A percentile compares a stretch with the other conserved stretches of the same genome.
Evolutionary conservation across 2,329 filamentous ascomycete species (phyloP).

Genomic region (Byssoonygena ceratinophila): DNA sequence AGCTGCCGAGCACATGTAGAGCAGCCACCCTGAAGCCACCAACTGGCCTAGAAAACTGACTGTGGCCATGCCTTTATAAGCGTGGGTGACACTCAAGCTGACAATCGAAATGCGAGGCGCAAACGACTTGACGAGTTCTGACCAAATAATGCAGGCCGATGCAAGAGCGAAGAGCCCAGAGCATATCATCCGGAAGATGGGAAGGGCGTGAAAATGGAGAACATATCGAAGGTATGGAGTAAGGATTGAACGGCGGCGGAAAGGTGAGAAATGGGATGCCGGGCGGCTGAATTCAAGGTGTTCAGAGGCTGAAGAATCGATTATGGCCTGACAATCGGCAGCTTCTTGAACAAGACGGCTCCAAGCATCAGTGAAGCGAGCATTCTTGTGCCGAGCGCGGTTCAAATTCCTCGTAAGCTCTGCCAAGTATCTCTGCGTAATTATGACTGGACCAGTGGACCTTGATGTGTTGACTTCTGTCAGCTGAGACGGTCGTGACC

Average conservation of each 20-base stretch:
- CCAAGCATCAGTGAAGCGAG: conserved; percentile 80
- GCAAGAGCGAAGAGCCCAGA: conserved; percentile 62
- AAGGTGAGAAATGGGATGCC: conserved; percentile 46
- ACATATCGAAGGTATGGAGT: conserved; percentile 76
- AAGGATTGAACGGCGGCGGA: conserved; percentile 40
- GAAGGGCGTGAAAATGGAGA: conserved; percentile 62
- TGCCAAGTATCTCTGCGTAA: conserved; percentile 87
- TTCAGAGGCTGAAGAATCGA: conserved; percentile 73
- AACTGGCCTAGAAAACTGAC: conserved; percentile 80
- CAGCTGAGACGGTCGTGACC: conserved; percentile 40
- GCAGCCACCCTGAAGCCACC: conserved; percentile 75
- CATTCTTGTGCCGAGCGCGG: conserved; percentile 70
- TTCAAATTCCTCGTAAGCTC: conserved; percentile 74
- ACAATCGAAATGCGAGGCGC: conserved; percentile 65
- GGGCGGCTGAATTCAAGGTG: conserved; percentile 62
- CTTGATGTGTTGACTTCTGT: conserved; percentile 31
- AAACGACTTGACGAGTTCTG: conserved; percentile 77
- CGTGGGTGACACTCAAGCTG: conserved; percentile 53
- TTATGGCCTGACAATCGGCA: conserved; percentile 62
- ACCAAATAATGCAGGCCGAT: conserved; percentile 81
- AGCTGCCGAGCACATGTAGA: conserved; percentile 91
- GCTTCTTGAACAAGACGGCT: conserved; percentile 64
- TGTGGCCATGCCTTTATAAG: conserved; percentile 57
- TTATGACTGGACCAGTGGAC: conserved; percentile 59
- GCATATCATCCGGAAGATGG: conserved; percentile 52